These are phyloP conservation scores for Elaeis guineensis DNA, from an alignment of 176 grass and related monocot species.

Conservation along the genomic window DNA sequence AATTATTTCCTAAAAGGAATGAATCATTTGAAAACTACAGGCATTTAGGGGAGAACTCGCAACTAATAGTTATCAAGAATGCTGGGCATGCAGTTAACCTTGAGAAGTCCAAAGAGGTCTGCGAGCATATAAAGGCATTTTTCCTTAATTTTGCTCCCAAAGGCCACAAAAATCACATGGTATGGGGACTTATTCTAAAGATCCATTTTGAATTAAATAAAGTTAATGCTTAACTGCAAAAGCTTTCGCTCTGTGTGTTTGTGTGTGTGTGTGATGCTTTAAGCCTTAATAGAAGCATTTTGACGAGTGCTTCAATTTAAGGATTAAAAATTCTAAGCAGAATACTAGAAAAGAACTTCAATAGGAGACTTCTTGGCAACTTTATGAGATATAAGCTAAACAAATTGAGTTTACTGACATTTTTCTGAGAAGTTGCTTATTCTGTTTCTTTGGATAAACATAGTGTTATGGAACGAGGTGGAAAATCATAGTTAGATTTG, in stretches of 20 bases:
- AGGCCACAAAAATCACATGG: slow-evolving; percentile 34
- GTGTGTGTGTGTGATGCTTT: too few relatives aligned
- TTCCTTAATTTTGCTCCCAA: slow-evolving; percentile 34
- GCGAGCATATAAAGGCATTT: slow-evolving; percentile 46
- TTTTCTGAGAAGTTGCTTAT: background rate
- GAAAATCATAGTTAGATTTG: slow-evolving; percentile 5
- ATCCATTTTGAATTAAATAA: slow-evolving; percentile 4
- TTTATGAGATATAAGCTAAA: too few relatives aligned
- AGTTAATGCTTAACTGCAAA: too few relatives aligned
- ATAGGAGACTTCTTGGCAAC: too few relatives aligned
- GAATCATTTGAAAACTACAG: slow-evolving; percentile 33
- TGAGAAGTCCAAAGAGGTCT: slow-evolving; percentile 67
- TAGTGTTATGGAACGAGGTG: background rate
- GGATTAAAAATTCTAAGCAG: too few relatives aligned
- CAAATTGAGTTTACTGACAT: background rate
- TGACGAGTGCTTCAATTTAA: too few relatives aligned
- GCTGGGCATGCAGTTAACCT: slow-evolving; percentile 94
- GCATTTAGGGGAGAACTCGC: slow-evolving; percentile 60
- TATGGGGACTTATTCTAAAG: background rate
- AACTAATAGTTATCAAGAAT: slow-evolving; percentile 55
- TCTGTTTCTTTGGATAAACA: slow-evolving; percentile 2
- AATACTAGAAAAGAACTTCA: too few relatives aligned
- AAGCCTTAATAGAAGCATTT: too few relatives aligned
- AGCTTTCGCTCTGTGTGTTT: too few relatives aligned
- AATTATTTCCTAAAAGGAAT: too few relatives aligned